Evolutionary conservation across 2,329 filamentous ascomycete species (phyloP), one percentile per base, ranked within the genome.

Genomic region (Aspergillus neotritici): DNA sequence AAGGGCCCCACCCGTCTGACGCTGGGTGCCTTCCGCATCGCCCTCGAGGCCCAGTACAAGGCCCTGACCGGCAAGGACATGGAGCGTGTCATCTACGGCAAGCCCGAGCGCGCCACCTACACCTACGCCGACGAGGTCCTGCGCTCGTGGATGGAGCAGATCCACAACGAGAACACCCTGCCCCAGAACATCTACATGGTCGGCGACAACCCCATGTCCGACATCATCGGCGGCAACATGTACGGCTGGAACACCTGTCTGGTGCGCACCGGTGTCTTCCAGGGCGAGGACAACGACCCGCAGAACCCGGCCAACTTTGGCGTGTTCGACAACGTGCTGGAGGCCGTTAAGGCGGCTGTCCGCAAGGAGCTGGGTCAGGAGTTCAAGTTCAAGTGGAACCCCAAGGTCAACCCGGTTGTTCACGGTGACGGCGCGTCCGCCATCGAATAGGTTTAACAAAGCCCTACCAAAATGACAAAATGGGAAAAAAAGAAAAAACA

Each of bases 171-270:
- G 65, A 80, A 85, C 72, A 73, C 69, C 47, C 70, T 86, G 33
- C 82, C 83, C 4, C 64, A 78, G 63, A 84, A 86, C 68, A 74
- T 86, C 63, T 87, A 87, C 75, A 87, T 87, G 83, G 72, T 87
- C 43, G 83, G 83, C 52, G 83, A 87, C 67, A 87, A 86, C 71
- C 83, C 83, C 5, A 80, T 80, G 17, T 84, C 80, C 17, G 83
- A 87, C 61, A 86, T 87, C 57, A 75, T 84, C 51, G 84, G 84
- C 49, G 84, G 84, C 49, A 88, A 88, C 75, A 84, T 83, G 77
- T 87, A 88, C 66, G 83, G 83, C 47, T 88, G 84, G 85, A 88
- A 88, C 69, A 87, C 84, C 3, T 87, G 84, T 60, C 69, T 88
- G 42, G 84, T 88, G 44, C 79, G 84, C 60, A 88, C 84, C 0